Evolutionary conservation across 2,329 filamentous ascomycete species (phyloP).

Genomic region (Fusarium nygamai): DNA sequence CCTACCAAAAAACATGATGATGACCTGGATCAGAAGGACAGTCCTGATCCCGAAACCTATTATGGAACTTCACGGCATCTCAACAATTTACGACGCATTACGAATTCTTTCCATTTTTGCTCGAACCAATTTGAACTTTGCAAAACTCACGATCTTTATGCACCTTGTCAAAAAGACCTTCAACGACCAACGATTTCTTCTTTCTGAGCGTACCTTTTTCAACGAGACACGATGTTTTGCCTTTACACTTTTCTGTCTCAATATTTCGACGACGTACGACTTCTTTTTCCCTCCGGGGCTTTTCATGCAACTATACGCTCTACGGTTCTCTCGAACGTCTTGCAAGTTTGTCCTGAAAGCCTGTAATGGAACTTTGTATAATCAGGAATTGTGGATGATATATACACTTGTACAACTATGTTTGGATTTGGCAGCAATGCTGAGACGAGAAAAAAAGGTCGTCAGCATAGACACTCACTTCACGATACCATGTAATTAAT

Average conservation of each 20-base stretch:
- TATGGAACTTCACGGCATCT: slow-evolving; percentile 36
- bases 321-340: neutral
- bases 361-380: slow-evolving; percentile 23
- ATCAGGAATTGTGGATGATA: slow-evolving; percentile 17
- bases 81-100: slow-evolving; percentile 43
- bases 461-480: slow-evolving; percentile 38
- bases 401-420: slow-evolving; percentile 39
- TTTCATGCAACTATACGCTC: neutral
- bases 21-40: slow-evolving; percentile 11
- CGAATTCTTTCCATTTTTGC: slow-evolving; percentile 35
- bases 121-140: slow-evolving; percentile 23
- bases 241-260: slow-evolving; percentile 23
- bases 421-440: slow-evolving; percentile 34
- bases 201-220: slow-evolving; percentile 27
- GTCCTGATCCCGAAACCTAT: slow-evolving; percentile 7
- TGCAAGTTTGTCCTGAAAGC: slow-evolving; percentile 1
- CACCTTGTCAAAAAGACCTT: slow-evolving; percentile 24
- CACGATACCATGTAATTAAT: slow-evolving; percentile 42
- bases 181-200: slow-evolving; percentile 40
- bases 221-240: slow-evolving; percentile 38
- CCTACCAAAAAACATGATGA: slow-evolving; percentile 32
- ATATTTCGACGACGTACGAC: slow-evolving; percentile 27
- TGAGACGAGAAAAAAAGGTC: slow-evolving; percentile 18
- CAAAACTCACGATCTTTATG: slow-evolving; percentile 38
- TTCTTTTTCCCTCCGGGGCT: neutral